Base-by-base conservation (phyloP, 768 basidiomycete genomes). In the Gloeostereum incarnatum region DNA sequence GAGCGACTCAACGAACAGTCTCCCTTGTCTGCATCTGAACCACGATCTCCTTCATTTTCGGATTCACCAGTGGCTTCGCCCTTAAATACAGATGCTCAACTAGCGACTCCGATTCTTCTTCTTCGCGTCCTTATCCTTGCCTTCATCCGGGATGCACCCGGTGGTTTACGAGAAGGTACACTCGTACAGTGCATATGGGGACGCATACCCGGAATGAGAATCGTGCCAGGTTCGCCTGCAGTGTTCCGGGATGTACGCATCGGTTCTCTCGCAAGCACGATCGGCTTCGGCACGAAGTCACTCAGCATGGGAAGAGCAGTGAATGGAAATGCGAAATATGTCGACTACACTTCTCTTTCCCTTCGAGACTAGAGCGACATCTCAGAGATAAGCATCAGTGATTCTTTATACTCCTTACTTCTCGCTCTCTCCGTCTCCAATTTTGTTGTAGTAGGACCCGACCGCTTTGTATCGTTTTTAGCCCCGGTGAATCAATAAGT, bases 221-320 rank as follows among this genome's bases (percentile, higher is more conserved):
- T 27, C n/a, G n/a, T 14, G 3, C 32, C 4, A 21, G 6, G 10
- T 13, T n/a, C 11, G 10, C 20, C 6, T 18, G 35, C 11, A 13
- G 35, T n/a, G 14, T n/a, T 23, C 16, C 22, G 11, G 44, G 42
- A 9, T 48, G 46, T 23, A 17, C 4, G 13, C 31, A 46, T 30
- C n/a, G 14, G 8, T 48, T 48, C 25, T 45, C 45, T n/a, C 45
- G 46, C 8, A 14, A 34, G 18, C 46, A 48, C 25, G 46, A 48
- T 29, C 45, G 45, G 13, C 32, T 48, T 7, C 34, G 46, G 13
- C 46, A 48, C 33, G 46, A 48, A 31, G 45, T 46, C 14, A 25
- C 22, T 13, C 31, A 42, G 32, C 46, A 48, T 31, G 45, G 46
- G 14, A 25, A 32, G 18, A 23, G 10, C 13, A 46, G 46, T 26